Evolutionary conservation across 192 early-diverging fungal species (phyloP).

Genomic region (Backusella tarrabulga): DNA sequence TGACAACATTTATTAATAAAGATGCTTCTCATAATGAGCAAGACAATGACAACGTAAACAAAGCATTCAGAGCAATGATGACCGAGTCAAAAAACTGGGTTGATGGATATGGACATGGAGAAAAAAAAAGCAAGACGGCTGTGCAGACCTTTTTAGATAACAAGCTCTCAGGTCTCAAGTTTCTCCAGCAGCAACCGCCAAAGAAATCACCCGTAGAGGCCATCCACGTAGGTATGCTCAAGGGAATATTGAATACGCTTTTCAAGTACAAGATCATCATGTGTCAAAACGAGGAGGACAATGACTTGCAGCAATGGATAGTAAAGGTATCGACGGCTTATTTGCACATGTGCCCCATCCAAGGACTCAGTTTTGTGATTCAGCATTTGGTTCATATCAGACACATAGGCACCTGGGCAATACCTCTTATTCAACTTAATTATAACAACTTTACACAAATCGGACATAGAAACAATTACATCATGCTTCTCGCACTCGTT

Average conservation of each 20-base stretch:
- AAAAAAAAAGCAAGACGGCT: background rate
- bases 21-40: background rate
- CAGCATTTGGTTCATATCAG: background rate
- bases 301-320: background rate
- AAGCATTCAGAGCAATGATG: background rate
- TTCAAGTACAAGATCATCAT: background rate
- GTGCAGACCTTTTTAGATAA: background rate
- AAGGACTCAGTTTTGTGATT: background rate
- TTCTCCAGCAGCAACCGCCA: background rate
- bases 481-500: background rate
- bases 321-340: background rate
- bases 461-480: background rate
- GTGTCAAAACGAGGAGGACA: background rate
- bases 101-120: background rate
- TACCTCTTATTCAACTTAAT: constrained; percentile 5
- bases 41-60: background rate
- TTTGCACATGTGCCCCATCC: background rate
- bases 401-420: background rate
- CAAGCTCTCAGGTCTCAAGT: background rate
- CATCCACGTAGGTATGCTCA: background rate
- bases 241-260: background rate
- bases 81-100: background rate
- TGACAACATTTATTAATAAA: background rate
- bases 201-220: background rate
- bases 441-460: background rate